Evolutionary conservation across 2,329 filamentous ascomycete species (phyloP).

Genomic region (Microcyclospora pomicola): DNA sequence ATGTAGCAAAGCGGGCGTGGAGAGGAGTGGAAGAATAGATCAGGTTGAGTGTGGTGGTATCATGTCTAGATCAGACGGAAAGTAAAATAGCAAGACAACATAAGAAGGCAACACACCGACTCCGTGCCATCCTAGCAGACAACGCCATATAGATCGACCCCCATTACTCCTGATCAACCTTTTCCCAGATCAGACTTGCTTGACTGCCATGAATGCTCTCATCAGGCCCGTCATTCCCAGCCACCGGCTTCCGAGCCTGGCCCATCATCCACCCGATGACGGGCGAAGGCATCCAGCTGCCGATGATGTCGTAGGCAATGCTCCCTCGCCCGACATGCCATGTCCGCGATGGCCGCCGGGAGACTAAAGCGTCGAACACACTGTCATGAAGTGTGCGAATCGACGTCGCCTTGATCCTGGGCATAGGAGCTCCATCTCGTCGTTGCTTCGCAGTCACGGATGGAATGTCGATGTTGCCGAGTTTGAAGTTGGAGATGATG

Average conservation of each 20-base stretch:
- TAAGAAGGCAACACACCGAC: too few species aligned
- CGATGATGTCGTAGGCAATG: constrained; percentile 71
- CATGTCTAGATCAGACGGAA: too few species aligned
- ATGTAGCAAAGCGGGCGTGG: too few species aligned
- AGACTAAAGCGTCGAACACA: constrained; percentile 78
- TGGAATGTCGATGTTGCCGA: constrained; percentile 80
- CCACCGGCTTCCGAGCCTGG: constrained; percentile 21
- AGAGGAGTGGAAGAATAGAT: too few species aligned
- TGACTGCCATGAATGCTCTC: constrained; percentile 25
- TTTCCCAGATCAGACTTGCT: constrained; percentile 35
- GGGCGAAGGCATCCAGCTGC: constrained; percentile 60
- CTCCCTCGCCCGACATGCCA: constrained; percentile 77
- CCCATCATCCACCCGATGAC: constrained; percentile 93
- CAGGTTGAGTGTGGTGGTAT: too few species aligned
- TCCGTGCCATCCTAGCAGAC: too few species aligned
- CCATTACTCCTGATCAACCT: constrained; percentile 20
- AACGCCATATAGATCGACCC: too few species aligned
- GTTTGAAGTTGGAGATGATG: constrained; percentile 72
- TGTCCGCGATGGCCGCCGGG: constrained; percentile 43
- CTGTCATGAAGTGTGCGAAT: constrained; percentile 70
- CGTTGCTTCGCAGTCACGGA: constrained; percentile 38
- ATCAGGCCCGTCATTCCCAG: constrained; percentile 15
- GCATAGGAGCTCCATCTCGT: constrained; percentile 22
- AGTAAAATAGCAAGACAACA: too few species aligned
- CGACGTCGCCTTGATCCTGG: constrained; percentile 37